Percentiles rank a stretch among this genome's conserved stretches.
phyloP scores from a whole-genome alignment of 208 protist species.

The Trypanosomatidae sp. region DNA sequence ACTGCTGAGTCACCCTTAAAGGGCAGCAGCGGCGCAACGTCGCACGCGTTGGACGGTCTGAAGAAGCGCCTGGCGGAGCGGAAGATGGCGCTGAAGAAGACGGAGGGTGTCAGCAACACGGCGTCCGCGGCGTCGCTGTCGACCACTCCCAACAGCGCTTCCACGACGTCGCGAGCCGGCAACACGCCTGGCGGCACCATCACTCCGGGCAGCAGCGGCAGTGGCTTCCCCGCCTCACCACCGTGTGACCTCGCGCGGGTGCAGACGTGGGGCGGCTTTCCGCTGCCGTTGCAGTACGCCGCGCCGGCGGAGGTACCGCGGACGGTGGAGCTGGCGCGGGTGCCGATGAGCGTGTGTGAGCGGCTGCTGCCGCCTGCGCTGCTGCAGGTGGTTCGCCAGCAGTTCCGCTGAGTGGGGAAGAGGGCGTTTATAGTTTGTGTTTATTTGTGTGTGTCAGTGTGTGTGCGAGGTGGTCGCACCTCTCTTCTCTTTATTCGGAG shows the following conservation, averaged over 20 bases:
- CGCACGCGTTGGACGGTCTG: conserved; percentile 32
- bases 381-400: conserved; percentile 26
- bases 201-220: neutral
- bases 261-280: conserved; percentile 25
- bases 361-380: conserved; percentile 48
- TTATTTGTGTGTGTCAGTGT: neutral
- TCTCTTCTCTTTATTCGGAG: no score
- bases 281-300: conserved; percentile 26
- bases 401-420: conserved; percentile 18
- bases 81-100: conserved; percentile 33
- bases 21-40: conserved; percentile 18
- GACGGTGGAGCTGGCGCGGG: conserved; percentile 21
- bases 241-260: neutral
- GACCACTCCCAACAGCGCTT: neutral
- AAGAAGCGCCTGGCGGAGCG: conserved; percentile 53
- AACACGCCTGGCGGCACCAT: conserved; percentile 1
- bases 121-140: neutral
- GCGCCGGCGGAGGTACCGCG: conserved; percentile 11
- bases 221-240: conserved; percentile 12
- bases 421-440: neutral
- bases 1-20: conserved; percentile 3
- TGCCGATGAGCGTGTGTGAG: conserved; percentile 43
- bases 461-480: no score
- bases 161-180: neutral
- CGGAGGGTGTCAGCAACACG: neutral